phyloP scores from a whole-genome alignment of 2,329 filamentous ascomycete species.

The Alternaria consortialis region DNA sequence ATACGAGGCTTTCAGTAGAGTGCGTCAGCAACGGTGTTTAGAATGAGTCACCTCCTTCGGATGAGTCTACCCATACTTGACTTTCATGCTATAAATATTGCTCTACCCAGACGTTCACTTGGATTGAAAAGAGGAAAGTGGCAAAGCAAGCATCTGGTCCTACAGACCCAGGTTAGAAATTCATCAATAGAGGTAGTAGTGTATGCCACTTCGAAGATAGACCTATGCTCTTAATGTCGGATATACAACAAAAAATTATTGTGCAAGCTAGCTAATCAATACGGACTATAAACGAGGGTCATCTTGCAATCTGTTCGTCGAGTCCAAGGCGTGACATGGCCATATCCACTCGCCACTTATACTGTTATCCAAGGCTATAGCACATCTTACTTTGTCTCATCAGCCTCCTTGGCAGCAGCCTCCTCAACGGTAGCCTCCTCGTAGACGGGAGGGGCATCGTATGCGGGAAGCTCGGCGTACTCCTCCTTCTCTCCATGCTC shows the following conservation, averaged over 20 bases:
- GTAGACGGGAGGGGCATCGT: slow-evolving; percentile 52
- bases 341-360: slow-evolving; percentile 5
- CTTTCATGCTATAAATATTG: too few species aligned
- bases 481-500: slow-evolving; percentile 43
- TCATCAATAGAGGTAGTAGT: neutral
- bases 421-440: slow-evolving; percentile 47
- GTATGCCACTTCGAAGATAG: neutral
- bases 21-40: too few species aligned
- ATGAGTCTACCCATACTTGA: too few species aligned
- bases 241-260: slow-evolving; percentile 18
- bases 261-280: slow-evolving; percentile 7
- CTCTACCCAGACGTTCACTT: neutral
- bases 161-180: rapidly evolving
- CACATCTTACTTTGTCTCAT: slow-evolving; percentile 31
- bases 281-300: slow-evolving; percentile 1
- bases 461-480: slow-evolving; percentile 46
- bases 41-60: too few species aligned
- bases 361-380: neutral
- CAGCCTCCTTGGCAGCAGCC: slow-evolving; percentile 26
- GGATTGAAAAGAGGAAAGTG: too few species aligned
- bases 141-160: too few species aligned
- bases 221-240: neutral
- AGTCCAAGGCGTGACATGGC: neutral
- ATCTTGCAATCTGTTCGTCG: slow-evolving; percentile 8
- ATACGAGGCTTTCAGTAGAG: too few species aligned